These are phyloP conservation scores for Phytophthora brassicae DNA, from an alignment of 352 stramenopile genomes.

Conservation along the genomic window DNA sequence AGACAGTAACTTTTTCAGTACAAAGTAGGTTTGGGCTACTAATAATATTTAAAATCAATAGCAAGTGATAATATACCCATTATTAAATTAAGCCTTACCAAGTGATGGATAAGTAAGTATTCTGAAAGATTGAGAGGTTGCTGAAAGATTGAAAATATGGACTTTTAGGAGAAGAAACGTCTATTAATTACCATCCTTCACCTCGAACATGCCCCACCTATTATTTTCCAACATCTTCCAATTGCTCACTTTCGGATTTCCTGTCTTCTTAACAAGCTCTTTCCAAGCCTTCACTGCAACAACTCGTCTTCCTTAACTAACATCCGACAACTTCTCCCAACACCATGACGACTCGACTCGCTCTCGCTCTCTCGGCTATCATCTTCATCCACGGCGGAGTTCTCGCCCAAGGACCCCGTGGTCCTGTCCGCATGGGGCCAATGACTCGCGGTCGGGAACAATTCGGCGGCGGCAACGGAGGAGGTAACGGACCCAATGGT, in stretches of 20 bases:
- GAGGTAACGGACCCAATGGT: neutral
- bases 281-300: neutral
- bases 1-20: no score
- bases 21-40: no score
- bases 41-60: no score
- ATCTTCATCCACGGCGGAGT: conserved; percentile 13
- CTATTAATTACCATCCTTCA: no score
- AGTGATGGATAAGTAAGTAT: no score
- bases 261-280: conserved; percentile 7
- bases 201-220: no score
- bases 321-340: neutral
- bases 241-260: conserved; percentile 23
- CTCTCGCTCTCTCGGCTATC: conserved; percentile 18
- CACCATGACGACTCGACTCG: conserved; percentile 24
- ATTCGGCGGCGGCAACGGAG: conserved; percentile 10
- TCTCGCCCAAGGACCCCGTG: conserved; percentile 23
- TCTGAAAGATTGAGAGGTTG: no score
- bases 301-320: neutral
- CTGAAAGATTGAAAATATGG: no score
- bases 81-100: no score
- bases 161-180: no score
- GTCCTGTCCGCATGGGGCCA: conserved; percentile 13
- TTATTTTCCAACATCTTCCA: neutral
- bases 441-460: conserved; percentile 19
- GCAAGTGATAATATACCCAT: neutral